Conservation (phyloP, 2,329 filamentous ascomycete species). For the Ophiocordyceps polyrhachis-furcata region DNA sequence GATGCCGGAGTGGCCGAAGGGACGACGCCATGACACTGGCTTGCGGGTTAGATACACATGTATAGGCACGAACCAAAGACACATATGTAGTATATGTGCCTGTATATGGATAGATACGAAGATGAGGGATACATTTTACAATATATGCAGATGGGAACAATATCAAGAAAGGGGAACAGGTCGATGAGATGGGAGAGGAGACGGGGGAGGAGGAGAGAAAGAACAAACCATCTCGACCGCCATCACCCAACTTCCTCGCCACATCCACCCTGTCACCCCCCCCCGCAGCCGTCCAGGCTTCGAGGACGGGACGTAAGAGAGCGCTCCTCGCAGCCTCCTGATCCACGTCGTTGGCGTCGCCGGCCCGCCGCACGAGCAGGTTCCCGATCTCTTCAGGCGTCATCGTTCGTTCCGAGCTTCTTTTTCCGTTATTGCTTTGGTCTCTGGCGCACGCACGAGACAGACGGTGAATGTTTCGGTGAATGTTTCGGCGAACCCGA, state of each 20-base stretch:
- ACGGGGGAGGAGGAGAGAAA: too few species aligned
- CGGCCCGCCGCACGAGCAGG: constrained; percentile 13
- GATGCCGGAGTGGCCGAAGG: constrained; percentile 38
- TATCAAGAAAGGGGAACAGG: too few species aligned
- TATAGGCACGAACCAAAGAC: background rate
- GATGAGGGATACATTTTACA: too few species aligned
- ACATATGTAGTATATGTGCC: background rate
- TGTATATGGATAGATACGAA: too few species aligned
- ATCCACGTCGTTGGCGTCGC: constrained; percentile 10
- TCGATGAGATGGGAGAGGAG: background rate
- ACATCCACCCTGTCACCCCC: constrained; percentile 24
- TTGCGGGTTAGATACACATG: background rate
- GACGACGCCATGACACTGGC: constrained; percentile 34
- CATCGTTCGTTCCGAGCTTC: constrained; percentile 6
- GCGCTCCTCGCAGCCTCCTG: constrained; percentile 9
- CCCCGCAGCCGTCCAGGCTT: constrained; percentile 18
- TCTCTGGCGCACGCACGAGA: too few species aligned
- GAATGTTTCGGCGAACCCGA: background rate
- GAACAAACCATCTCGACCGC: constrained; percentile 32
- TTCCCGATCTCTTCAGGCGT: constrained; percentile 18
- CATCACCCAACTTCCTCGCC: constrained; percentile 34
- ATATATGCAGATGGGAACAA: too few species aligned
- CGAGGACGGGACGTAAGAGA: constrained; percentile 19
- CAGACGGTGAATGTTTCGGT: too few species aligned
- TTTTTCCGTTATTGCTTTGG: too few species aligned